Evolutionary conservation across 2,329 filamentous ascomycete genomes (phyloP).

Genomic region (Aspergillus aculeatinus): DNA sequence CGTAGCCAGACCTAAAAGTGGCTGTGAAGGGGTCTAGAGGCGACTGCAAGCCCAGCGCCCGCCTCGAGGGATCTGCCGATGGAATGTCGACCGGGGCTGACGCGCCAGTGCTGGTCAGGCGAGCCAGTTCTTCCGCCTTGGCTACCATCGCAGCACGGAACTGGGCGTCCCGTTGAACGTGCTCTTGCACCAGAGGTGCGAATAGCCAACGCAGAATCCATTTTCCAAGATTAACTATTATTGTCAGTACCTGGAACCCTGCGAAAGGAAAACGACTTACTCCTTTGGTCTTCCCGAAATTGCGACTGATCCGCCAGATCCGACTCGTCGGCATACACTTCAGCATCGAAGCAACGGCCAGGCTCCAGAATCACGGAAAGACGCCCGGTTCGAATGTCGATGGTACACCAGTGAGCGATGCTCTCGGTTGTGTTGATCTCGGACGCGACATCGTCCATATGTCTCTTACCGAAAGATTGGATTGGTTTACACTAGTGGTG

Average conservation of each 20-base stretch:
- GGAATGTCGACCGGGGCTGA: conserved; percentile 63
- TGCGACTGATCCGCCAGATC: conserved; percentile 70
- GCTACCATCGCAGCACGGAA: conserved; percentile 70
- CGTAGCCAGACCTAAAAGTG: conserved; percentile 63
- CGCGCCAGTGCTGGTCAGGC: conserved; percentile 56
- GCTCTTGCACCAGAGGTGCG: conserved; percentile 82
- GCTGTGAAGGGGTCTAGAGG: conserved; percentile 41
- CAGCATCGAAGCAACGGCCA: conserved; percentile 95
- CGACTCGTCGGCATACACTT: conserved; percentile 93
- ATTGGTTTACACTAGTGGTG: conserved; percentile 72
- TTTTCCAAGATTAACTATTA: conserved; percentile 87
- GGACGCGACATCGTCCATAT: conserved; percentile 87
- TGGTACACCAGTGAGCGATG: conserved; percentile 92
- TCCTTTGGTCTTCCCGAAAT: conserved; percentile 90
- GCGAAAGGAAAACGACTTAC: conserved; percentile 52
- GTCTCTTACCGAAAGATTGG: conserved; percentile 87
- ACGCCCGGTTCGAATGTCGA: conserved; percentile 89
- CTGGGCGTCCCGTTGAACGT: conserved; percentile 75
- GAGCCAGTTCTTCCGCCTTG: conserved; percentile 58
- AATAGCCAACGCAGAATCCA: conserved; percentile 95
- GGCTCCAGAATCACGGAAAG: conserved; percentile 88
- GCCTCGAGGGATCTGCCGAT: conserved; percentile 24
- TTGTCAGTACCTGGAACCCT: conserved; percentile 1
- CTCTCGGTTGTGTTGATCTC: conserved; percentile 84
- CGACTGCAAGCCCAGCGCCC: conserved; percentile 29